Base-by-base conservation (phyloP, 306 rosid species). In the Bauhinia variegata region DNA sequence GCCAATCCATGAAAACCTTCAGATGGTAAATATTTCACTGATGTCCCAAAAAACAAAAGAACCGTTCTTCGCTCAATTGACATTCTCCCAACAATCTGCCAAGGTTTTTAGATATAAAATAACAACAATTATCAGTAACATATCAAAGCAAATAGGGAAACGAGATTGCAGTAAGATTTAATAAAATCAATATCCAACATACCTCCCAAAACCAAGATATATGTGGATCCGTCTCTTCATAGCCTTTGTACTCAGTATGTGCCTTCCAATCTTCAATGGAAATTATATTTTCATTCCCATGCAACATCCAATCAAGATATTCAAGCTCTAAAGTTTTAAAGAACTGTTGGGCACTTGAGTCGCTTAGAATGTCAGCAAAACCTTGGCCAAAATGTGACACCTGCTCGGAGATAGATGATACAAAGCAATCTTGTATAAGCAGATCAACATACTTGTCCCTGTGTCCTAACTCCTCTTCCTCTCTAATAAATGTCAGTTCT, bases 191-290 rank as follows among this genome's bases (percentile, higher is more conserved):
- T 47, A 39, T 17, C 65, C 17, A 5, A 77, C 74, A 44, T 89
- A 93, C 98, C 97, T 89, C 86, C 97, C 98, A 93, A 79, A 93
- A 93, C 98, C 98, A 93, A 53, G 65, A 65, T 57, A 93, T 89
- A 60, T 93, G 96, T 76, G 83, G 72, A 84, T 93, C 98, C n/a
- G 85, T 88, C 80, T 88, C 97, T 65, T 75, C 71, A 80, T 84
- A 93, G 81, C 97, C 98, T 52, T 78, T 83, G 69, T 88, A 89
- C 53, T 88, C 97, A 0, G 96, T 89, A 59, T 89, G 96, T 15
- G 85, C 83, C 77, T 86, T 89, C 97, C 98, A 93, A 75, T 93
- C 98, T 59, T 80, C 93, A 76, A 92, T 78, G 48, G 86, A 77
- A 70, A 93, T 76, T 65, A 48, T 73, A 70, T 72, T 79, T 74